These are phyloP conservation scores for Floccularia luteovirens DNA, from an alignment of 768 basidiomycete species.

Conservation along the genomic window DNA sequence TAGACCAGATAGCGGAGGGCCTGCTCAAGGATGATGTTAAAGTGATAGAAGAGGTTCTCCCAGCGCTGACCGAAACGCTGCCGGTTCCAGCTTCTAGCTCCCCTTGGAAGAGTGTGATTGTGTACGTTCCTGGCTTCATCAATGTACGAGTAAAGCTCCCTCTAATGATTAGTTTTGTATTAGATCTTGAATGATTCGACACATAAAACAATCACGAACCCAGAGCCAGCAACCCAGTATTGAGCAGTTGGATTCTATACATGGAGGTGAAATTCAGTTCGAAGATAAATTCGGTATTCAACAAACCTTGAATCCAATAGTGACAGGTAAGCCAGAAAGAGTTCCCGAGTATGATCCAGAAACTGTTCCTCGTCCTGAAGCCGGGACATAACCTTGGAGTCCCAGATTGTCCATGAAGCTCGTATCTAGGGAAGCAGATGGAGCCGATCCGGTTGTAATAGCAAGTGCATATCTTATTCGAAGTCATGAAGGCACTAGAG, in stretches of 20 bases:
- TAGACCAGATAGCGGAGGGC: constrained; percentile 34
- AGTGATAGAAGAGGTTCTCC: constrained; percentile 24
- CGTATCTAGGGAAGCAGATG: constrained; percentile 31
- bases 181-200: background rate
- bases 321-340: constrained; percentile 27
- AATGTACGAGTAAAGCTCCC: constrained; percentile 33
- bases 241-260: constrained; percentile 33
- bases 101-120: constrained; percentile 35
- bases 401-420: constrained; percentile 35
- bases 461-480: constrained; percentile 30
- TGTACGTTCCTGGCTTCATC: constrained; percentile 45
- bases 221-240: constrained; percentile 35
- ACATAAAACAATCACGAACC: constrained; percentile 16
- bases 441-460: constrained; percentile 32
- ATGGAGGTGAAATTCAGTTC: background rate
- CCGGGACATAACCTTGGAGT: constrained; percentile 33
- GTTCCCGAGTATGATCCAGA: constrained; percentile 34
- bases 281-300: background rate
- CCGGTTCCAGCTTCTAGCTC: constrained; percentile 37
- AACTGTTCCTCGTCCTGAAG: constrained; percentile 36
- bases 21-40: constrained; percentile 21
- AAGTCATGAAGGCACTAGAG: background rate
- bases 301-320: constrained; percentile 33
- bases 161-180: constrained; percentile 9
- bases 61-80: constrained; percentile 31